Conservation (phyloP, 768 basidiomycete genomes). For the Suillus brevipes region DNA sequence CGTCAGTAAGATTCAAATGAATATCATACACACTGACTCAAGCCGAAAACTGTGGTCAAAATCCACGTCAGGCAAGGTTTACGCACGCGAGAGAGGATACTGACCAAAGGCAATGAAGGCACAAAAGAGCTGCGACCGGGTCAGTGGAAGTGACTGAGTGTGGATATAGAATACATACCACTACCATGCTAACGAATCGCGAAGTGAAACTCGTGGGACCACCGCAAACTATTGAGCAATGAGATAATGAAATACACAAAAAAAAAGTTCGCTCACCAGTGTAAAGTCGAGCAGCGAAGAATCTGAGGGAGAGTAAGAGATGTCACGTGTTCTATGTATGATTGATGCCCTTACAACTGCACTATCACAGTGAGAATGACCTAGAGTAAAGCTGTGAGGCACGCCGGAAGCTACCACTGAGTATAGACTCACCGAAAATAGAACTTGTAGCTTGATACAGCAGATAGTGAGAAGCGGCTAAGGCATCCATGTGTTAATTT, state of each 20-base stretch:
- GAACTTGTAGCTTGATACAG: constrained; percentile 23
- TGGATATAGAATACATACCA: constrained; percentile 17
- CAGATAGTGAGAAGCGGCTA: constrained; percentile 1
- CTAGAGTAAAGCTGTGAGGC: constrained; percentile 11
- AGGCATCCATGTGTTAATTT: neutral
- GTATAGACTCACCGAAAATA: constrained; percentile 24
- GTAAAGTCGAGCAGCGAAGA: constrained; percentile 25
- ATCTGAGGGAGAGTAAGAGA: constrained; percentile 17
- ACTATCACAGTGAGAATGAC: constrained; percentile 27
- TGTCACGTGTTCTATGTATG: neutral
- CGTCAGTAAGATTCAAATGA: neutral
- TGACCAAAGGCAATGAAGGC: constrained; percentile 24
- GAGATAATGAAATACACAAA: too few species aligned
- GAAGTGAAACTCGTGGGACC: constrained; percentile 11
- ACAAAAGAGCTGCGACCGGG: constrained; percentile 16
- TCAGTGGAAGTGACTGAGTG: neutral
- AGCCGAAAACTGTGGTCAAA: constrained; percentile 24
- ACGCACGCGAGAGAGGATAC: neutral
- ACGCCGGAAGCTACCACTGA: neutral
- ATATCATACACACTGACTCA: constrained; percentile 21
- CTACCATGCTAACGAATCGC: constrained; percentile 9
- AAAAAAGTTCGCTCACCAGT: constrained; percentile 16
- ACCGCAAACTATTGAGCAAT: constrained; percentile 19
- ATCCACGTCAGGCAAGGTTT: constrained; percentile 17
- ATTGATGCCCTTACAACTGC: constrained; percentile 22